phyloP scores from a whole-genome alignment of 305 asterid genomes.

The Lippia alba region DNA sequence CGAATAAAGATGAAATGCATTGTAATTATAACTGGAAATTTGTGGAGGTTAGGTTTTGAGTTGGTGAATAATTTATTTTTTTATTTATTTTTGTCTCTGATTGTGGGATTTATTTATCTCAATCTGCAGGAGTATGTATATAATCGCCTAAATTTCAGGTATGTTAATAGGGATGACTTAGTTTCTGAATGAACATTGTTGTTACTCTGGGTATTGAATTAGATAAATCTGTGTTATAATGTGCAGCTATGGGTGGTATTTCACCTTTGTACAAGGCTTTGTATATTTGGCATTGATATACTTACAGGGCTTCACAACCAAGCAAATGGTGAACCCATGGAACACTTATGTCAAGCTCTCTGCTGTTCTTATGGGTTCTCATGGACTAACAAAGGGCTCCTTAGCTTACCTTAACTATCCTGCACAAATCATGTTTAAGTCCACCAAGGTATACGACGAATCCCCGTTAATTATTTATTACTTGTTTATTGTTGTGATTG shows the following conservation, averaged over 20 bases:
- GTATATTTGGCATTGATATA: conserved; percentile 76
- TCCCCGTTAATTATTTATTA: background rate
- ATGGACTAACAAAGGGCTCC: conserved; percentile 90
- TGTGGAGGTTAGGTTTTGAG: background rate
- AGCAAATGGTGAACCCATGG: conserved; percentile 98
- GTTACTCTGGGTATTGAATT: background rate
- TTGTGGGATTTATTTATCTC: conserved; percentile 11
- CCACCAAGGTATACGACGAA: conserved; percentile 69
- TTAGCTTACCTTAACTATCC: conserved; percentile 93
- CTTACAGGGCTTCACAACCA: conserved; percentile 84
- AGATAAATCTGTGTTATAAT: conserved; percentile 6
- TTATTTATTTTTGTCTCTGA: conserved; percentile 12
- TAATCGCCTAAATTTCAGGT: conserved; percentile 87
- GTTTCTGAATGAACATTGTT: conserved; percentile 3
- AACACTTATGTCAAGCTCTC: conserved; percentile 83
- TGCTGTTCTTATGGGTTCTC: conserved; percentile 93
- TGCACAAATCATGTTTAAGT: conserved; percentile 93
- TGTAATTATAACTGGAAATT: too few species aligned
- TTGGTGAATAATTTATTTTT: too few species aligned
- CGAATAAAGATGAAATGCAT: too few species aligned
- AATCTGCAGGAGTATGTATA: conserved; percentile 82
- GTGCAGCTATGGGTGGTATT: conserved; percentile 91
- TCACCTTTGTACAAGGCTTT: conserved; percentile 89
- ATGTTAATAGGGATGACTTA: too few species aligned
- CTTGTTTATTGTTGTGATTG: background rate